Evolutionary conservation across 192 early-diverging fungal species (phyloP).

Genomic region (Umbelopsis ramanniana): DNA sequence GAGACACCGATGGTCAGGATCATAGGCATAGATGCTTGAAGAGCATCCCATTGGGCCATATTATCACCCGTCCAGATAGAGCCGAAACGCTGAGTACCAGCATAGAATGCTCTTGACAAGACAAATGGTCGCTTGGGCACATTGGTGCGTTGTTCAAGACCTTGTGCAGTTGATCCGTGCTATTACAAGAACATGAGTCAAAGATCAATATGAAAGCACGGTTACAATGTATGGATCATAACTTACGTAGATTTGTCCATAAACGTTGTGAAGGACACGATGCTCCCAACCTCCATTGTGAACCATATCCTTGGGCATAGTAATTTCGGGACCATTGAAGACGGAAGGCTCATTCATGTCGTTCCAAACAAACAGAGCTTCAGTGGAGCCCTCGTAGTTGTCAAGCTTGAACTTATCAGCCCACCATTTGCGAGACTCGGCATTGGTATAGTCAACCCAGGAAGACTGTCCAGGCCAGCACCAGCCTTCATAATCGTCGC

Average conservation of each 20-base stretch:
- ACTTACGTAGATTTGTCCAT: slow-evolving; percentile 80
- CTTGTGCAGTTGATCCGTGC: slow-evolving; percentile 87
- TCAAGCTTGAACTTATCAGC: slow-evolving; percentile 73
- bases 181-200: slow-evolving; percentile 17
- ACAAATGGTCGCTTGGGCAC: slow-evolving; percentile 85
- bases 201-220: not conserved
- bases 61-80: slow-evolving; percentile 99
- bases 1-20: slow-evolving; percentile 82
- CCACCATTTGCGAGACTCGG: slow-evolving; percentile 80
- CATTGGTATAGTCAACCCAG: slow-evolving; percentile 93
- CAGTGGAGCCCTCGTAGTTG: slow-evolving; percentile 84
- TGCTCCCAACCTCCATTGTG: slow-evolving; percentile 91
- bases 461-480: slow-evolving; percentile 95
- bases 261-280: slow-evolving; percentile 94
- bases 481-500: slow-evolving; percentile 88
- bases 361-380: slow-evolving; percentile 91
- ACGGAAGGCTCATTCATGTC: slow-evolving; percentile 99
- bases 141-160: slow-evolving; percentile 65
- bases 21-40: slow-evolving; percentile 87
- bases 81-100: slow-evolving; percentile 93
- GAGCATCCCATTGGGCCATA: slow-evolving; percentile 84
- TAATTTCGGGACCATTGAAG: slow-evolving; percentile 97
- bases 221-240: slow-evolving; percentile 12
- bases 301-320: slow-evolving; percentile 91
- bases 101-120: slow-evolving; percentile 95